These are phyloP conservation scores for Rhododendron griersonianum DNA, from an alignment of 148 eudicot species.

Conservation along the genomic window DNA sequence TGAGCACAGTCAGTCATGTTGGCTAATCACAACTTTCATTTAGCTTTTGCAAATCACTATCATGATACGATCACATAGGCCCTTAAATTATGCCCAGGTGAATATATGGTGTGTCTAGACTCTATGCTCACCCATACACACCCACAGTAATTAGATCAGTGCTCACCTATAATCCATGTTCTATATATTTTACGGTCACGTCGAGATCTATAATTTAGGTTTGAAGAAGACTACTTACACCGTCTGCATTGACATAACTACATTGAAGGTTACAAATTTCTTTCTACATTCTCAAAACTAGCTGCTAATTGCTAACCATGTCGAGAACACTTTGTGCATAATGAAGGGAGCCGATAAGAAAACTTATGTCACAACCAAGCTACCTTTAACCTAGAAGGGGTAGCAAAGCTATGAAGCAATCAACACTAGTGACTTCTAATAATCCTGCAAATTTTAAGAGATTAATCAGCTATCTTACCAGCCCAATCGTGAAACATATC, in stretches of 20 bases:
- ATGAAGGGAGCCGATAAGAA: neutral
- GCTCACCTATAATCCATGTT: neutral
- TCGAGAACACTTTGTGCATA: neutral
- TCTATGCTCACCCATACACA: too few relatives aligned
- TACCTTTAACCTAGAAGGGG: neutral
- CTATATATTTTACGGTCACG: neutral
- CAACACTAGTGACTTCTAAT: slow-evolving; percentile 21
- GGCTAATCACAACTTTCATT: neutral
- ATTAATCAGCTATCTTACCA: neutral
- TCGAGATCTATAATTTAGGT: neutral
- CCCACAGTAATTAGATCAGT: neutral
- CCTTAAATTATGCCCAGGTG: neutral
- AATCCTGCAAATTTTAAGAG: slow-evolving; percentile 26
- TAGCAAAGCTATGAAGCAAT: neutral
- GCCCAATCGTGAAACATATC: neutral
- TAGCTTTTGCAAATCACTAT: neutral
- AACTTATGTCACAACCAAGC: slow-evolving; percentile 2
- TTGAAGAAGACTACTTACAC: neutral
- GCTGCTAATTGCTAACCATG: neutral
- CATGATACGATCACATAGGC: neutral
- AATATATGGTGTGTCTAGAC: too few relatives aligned
- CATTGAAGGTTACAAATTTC: neutral
- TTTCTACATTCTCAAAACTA: neutral
- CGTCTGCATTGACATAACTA: neutral
- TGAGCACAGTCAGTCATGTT: neutral